Base-by-base conservation (phyloP, 2,329 filamentous ascomycete genomes). In the Orbilia blumenaviensis region DNA sequence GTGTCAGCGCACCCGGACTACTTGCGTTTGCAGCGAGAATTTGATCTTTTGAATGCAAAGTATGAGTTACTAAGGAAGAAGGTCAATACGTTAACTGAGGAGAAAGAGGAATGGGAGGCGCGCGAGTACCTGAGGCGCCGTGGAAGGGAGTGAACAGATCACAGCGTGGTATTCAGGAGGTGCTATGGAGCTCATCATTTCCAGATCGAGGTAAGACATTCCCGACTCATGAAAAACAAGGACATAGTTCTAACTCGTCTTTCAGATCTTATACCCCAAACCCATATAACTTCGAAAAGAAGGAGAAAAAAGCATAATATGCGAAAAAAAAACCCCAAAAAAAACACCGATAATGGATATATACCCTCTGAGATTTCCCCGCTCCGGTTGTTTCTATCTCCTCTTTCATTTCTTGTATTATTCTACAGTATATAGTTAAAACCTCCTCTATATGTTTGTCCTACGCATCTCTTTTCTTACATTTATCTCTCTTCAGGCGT, bases 21-120 rank as follows among this genome's bases (percentile, higher is more conserved):
- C 23, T 10, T 69, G 64, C 52, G 50, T 18, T 46, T 76, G n/a
- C 64, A 76, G 72, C 56, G 60, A 21, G 64, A 76, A 12, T 69
- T 76, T 36, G 64, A 76, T 41, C 34, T 76, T 32, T 54, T 76
- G 48, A 69, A 38, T 16, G 72, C 72, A 14, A 68, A 56, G 50
- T 76, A 76, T 60, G 72, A 76, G 29, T 18, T 69, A 50, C 25
- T 76, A 2, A 76, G 54, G 61, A 63, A 52, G 36, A 66, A 76
- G 18, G 64, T 76, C 38, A 50, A 69, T 38, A 60, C 72, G 32
- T 25, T 76, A 23, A 68, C 58, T 1, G 72, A 76, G 29, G 72
- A 76, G 64, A 76, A 76, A 60, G 54, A 67, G 25, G 72, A 76
- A 16, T 76, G 72, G 72, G 64, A 76, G 58, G 72, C 72, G 38